Base-by-base conservation (phyloP, 495 filamentous ascomycete species). In the Sabuloglossum arenarium region DNA sequence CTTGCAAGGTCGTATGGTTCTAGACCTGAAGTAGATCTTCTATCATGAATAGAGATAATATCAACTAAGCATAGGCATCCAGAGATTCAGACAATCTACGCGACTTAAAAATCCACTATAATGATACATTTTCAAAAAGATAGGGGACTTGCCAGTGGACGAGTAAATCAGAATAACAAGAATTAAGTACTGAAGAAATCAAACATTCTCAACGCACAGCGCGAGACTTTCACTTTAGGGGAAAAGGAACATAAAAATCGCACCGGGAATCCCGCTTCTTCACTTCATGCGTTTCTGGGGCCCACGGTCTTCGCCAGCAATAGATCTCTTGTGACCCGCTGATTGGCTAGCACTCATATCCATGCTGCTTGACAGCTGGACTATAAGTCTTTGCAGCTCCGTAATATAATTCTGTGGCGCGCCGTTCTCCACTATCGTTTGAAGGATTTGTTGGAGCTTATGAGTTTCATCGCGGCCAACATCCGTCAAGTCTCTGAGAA, bases 1-100 rank as follows among this genome's bases (percentile, higher is more conserved):
- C 56, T 59, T 81, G 62, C 71, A 75, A 45, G 79, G 79, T 1
- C 65, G 78, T 39, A 75, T 80, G n/a, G 77, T 81, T 9, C 54
- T 82, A 39, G 76, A 81, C 62, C 59, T 81, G 60, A 67, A 73
- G 59, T 73, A 61, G 60, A 56, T 57, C 58, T 1, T 58, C 27
- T 60, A 21, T 49, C 49, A 39, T 8, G 34, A 16, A 39, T 39
- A 39, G 8, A 16, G 8, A 39, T 8, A 8, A 39, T 16, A 39
- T 8, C 16, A 8, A 8, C 34, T 39, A 8, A 39, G 16, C 16
- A 8, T 39, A 8, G 34, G 8, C 16, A 8, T 39, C 34, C 16
- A 16, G 34, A 39, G 16, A 8, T 39, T 39, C 34, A 39, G 8
- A 8, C 16, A 16, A 8, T 39, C 8, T 16, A 39, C 16, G 34